Conservation (phyloP, 371 early-diverging fungal genomes). For the Saksenaea vasiformis region DNA sequence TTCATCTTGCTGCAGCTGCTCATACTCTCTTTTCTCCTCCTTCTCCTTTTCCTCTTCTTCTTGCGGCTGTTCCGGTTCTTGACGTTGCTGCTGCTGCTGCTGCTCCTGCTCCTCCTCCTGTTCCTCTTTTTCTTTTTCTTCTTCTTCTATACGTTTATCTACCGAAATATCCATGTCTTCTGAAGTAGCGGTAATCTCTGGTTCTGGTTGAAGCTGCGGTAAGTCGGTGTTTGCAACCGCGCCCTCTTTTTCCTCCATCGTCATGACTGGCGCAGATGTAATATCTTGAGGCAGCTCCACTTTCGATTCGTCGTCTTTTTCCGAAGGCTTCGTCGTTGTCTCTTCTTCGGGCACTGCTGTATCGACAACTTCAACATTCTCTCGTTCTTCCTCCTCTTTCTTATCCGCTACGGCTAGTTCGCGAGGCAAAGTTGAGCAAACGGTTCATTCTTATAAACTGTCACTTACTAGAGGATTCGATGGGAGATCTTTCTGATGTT, state of each 20-base stretch:
- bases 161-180: background rate
- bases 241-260: background rate
- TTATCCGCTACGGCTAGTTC: background rate
- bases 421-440: background rate
- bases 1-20: background rate
- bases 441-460: background rate
- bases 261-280: too few relatives aligned
- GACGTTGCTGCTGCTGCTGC: too few relatives aligned
- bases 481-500: background rate
- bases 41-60: background rate
- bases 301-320: too few relatives aligned
- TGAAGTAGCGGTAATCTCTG: background rate
- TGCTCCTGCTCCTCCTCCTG: background rate
- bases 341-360: too few relatives aligned
- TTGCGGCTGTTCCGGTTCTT: too few relatives aligned
- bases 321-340: too few relatives aligned
- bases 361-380: background rate
- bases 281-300: background rate
- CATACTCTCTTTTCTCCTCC: background rate
- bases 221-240: background rate
- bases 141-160: background rate
- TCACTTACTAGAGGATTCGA: background rate
- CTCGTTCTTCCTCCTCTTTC: background rate
- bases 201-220: background rate
- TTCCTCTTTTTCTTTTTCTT: conserved; percentile 4